Conservation (phyloP, 441 rosid species). For the Euphorbia celastroides region DNA sequence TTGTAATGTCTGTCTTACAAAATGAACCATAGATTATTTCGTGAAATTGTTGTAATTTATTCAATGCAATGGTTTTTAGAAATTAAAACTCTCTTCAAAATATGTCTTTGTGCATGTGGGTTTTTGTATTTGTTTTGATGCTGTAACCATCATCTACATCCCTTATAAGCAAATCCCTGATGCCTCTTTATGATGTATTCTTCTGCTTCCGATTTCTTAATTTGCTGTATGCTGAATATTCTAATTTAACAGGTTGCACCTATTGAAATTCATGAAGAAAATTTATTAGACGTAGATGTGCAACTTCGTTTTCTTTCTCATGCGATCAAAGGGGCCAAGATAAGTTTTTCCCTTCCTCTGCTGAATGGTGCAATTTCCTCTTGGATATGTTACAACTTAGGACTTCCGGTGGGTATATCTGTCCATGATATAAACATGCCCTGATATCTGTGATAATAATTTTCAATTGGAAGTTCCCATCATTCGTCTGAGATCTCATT, state of each 20-base stretch:
- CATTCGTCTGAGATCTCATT: constrained; percentile 7
- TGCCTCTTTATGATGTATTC: constrained; percentile 3
- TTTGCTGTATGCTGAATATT: constrained; percentile 1
- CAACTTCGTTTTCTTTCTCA: constrained; percentile 71
- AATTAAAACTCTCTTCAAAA: neutral
- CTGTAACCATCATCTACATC: neutral
- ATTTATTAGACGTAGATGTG: constrained; percentile 69
- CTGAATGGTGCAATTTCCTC: constrained; percentile 68
- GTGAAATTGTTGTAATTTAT: neutral
- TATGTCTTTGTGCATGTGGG: neutral
- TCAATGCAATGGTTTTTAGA: neutral
- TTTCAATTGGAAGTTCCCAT: constrained; percentile 12
- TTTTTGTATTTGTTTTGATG: neutral
- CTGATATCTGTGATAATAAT: neutral
- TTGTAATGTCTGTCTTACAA: neutral
- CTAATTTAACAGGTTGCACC: constrained; percentile 78
- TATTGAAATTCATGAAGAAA: constrained; percentile 65
- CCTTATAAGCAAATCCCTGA: neutral
- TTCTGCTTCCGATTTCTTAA: neutral
- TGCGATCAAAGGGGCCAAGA: constrained; percentile 49
- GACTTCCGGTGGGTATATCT: constrained; percentile 54
- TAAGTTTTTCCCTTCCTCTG: constrained; percentile 51
- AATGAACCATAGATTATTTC: neutral
- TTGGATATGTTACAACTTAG: constrained; percentile 81
- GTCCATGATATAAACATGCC: constrained; percentile 8